Base-by-base conservation (phyloP, 139 green algal genomes). In the Haematococcus lacustris region DNA sequence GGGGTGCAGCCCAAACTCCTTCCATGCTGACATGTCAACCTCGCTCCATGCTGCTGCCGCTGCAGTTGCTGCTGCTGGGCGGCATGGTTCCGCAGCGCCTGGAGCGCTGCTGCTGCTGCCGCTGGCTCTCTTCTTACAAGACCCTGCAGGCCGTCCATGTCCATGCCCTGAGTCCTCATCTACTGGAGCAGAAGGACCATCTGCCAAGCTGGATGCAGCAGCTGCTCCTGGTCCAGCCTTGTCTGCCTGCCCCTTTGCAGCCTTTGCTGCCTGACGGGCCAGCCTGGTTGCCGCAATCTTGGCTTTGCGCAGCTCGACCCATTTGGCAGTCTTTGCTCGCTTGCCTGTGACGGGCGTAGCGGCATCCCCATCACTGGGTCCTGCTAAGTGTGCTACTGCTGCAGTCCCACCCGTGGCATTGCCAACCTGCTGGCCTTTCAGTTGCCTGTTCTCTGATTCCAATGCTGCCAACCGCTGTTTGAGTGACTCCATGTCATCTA, bases 21-120 rank as follows among this genome's bases (percentile, higher is more conserved):
- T 26, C 85, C 85, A 88, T 0, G 78, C 82, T 28, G 34, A 59
- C 76, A 86, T 75, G 72, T 90, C 85, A 13, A 74, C 43, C 5
- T 30, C 40, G 32, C 43, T 35, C 3, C 21, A 26, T 33, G 40
- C 35, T 61, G 41, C 47, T 71, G 57, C 25, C 38, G 23, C 68
- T 66, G 25, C 64, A 51, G 17, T 38, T 64, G 47, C 63, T 51
- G 53, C 66, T 73, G 38, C 13, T 3, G 3, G 17, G 53, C 53
- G 6, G 1, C 41, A 6, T 71, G 34, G 40, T 5, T 28, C 30
- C 33, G 70, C 70, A 61, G n/a, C 32, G 4, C 38, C n/a, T 33
- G 37, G 32, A 26, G 62, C 68, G 47, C 70, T 35, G 51, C 47
- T 57, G 57, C 74, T 38, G 69, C 74, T 39, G 62, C 72, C 40